Evolutionary conservation across 2,329 filamentous ascomycete genomes (phyloP).

Genomic region (Nemania abortiva): DNA sequence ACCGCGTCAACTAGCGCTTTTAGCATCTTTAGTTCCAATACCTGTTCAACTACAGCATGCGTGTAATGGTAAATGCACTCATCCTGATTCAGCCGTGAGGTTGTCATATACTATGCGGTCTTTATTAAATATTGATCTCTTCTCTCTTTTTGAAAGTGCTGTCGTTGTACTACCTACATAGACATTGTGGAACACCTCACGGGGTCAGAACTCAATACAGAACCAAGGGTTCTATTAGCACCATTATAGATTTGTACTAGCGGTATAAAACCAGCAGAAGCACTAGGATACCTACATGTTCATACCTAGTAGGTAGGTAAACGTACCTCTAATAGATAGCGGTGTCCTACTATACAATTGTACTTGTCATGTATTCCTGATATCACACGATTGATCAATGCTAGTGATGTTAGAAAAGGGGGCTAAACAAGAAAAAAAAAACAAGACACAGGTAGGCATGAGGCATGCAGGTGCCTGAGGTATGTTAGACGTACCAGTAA

Average conservation of each 20-base stretch:
- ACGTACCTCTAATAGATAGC: not conserved
- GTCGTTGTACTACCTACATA: not conserved
- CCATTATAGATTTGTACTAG: not conserved
- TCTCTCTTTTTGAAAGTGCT: not conserved
- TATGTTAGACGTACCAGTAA: no score
- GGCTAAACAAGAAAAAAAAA: not conserved
- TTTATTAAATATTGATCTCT: not conserved
- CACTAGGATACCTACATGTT: not conserved
- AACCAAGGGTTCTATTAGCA: not conserved
- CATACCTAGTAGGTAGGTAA: not conserved
- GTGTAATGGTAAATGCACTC: not conserved
- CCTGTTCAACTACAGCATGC: constrained; percentile 15
- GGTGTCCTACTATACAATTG: not conserved
- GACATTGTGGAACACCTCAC: not conserved
- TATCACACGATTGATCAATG: not conserved
- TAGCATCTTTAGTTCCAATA: constrained; percentile 10
- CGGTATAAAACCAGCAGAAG: not conserved
- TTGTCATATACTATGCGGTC: not conserved
- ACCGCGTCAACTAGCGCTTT: constrained; percentile 18
- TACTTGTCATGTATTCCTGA: not conserved
- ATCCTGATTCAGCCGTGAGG: not conserved
- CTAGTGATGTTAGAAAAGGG: not conserved
- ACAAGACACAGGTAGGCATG: not conserved
- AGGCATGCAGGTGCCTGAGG: no score
- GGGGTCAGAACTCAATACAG: not conserved